Conservation (phyloP, 148 eudicot genomes). For the Mesembryanthemum crystallinum region DNA sequence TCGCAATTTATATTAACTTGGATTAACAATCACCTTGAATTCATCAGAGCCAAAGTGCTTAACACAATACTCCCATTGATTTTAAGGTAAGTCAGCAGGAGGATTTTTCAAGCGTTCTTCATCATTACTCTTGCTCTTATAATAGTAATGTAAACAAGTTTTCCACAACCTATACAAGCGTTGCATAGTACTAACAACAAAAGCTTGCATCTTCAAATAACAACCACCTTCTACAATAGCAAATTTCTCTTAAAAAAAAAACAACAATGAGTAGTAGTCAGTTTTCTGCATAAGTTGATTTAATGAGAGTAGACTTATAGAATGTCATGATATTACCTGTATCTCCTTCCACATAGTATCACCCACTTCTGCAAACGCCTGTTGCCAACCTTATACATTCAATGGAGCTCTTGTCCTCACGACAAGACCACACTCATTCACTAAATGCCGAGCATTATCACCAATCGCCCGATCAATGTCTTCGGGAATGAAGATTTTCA, state of each 20-base stretch:
- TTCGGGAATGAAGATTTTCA: too few relatives aligned
- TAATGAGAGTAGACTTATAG: too few relatives aligned
- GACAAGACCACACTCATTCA: not conserved
- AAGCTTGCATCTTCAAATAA: conserved; percentile 7
- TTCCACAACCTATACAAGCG: not conserved
- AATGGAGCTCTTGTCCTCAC: not conserved
- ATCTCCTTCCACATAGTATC: conserved; percentile 4
- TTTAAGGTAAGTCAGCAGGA: not conserved
- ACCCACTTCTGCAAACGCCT: not conserved
- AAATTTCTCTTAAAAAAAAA: not conserved
- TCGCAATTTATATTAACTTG: not conserved
- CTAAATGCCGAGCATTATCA: not conserved
- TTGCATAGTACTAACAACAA: conserved; percentile 7
- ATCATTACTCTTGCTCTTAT: not conserved
- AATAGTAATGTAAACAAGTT: not conserved
- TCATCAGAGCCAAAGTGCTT: not conserved
- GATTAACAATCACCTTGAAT: not conserved
- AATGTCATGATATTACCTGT: not conserved
- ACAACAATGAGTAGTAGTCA: not conserved
- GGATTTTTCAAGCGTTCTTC: not conserved
- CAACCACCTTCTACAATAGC: not conserved
- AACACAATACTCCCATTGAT: conserved; percentile 3
- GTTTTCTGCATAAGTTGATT: not conserved
- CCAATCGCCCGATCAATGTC: not conserved
- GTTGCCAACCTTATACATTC: not conserved